phyloP scores from a whole-genome alignment of 169 alveolate species.

The Eimeria nieschulzi region DNA sequence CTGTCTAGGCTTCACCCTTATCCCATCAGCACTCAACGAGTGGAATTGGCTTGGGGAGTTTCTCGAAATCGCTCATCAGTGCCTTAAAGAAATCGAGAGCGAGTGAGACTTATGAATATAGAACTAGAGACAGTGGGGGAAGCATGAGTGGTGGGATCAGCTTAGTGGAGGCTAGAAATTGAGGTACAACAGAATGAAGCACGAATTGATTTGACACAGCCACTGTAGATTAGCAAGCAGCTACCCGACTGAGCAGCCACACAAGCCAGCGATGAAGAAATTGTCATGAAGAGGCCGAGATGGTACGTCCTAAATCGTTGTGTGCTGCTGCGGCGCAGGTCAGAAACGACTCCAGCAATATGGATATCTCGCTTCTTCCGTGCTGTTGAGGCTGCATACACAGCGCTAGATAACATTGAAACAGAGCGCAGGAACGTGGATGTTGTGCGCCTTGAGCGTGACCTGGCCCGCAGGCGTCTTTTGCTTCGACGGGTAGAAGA shows the following conservation, averaged over 20 bases:
- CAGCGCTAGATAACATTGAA: slow-evolving; percentile 42
- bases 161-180: no score
- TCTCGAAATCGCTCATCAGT: slow-evolving; percentile 44
- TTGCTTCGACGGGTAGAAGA: slow-evolving; percentile 41
- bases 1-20: slow-evolving; percentile 40
- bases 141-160: no score
- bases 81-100: slow-evolving; percentile 58
- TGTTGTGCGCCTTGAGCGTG: slow-evolving; percentile 18
- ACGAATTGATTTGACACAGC: no score
- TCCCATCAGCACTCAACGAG: slow-evolving; percentile 24
- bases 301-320: no score
- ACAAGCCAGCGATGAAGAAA: no score
- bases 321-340: not conserved
- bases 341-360: slow-evolving; percentile 43
- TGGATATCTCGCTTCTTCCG: slow-evolving; percentile 64
- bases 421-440: slow-evolving; percentile 22
- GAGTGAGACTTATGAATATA: not conserved
- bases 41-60: slow-evolving; percentile 57
- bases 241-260: no score
- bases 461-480: slow-evolving; percentile 30
- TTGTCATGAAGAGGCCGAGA: no score
- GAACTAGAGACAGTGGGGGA: not conserved
- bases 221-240: no score
- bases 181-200: no score
- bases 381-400: slow-evolving; percentile 41